A percentile compares a stretch with the other conserved stretches of the same genome.
phyloP scores from a whole-genome alignment of 305 asterid species.

The Coffea humblotiana region DNA sequence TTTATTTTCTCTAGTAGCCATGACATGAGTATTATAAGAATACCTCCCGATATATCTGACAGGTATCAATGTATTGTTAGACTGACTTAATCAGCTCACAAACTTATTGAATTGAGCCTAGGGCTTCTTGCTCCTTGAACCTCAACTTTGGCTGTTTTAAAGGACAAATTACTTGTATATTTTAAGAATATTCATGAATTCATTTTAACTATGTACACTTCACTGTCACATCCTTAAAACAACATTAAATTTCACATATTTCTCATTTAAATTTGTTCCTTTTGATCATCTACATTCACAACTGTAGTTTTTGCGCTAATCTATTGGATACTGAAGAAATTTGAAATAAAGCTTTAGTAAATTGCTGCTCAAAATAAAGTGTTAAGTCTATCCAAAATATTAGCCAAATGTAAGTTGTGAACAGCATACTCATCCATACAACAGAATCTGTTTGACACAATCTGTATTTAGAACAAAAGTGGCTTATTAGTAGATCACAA shows the following conservation, averaged over 20 bases:
- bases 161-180: no score
- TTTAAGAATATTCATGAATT: no score
- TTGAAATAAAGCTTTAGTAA: not conserved
- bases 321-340: no score
- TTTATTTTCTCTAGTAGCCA: no score
- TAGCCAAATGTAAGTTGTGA: not conserved
- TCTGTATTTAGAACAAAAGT: not conserved
- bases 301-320: no score
- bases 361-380: not conserved
- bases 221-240: not conserved
- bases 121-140: no score
- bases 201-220: not conserved
- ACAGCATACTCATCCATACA: not conserved
- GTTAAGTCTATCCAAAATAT: not conserved
- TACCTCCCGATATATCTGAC: no score
- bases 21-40: no score
- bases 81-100: no score
- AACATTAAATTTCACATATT: not conserved
- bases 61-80: no score
- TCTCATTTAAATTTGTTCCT: not conserved
- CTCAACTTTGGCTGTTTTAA: not conserved
- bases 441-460: not conserved
- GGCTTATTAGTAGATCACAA: no score
- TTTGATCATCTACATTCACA: not conserved
- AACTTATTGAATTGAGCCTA: no score